phyloP scores from a whole-genome alignment of 1,284 basidiomycete genomes.

The Ganoderma lucidum region DNA sequence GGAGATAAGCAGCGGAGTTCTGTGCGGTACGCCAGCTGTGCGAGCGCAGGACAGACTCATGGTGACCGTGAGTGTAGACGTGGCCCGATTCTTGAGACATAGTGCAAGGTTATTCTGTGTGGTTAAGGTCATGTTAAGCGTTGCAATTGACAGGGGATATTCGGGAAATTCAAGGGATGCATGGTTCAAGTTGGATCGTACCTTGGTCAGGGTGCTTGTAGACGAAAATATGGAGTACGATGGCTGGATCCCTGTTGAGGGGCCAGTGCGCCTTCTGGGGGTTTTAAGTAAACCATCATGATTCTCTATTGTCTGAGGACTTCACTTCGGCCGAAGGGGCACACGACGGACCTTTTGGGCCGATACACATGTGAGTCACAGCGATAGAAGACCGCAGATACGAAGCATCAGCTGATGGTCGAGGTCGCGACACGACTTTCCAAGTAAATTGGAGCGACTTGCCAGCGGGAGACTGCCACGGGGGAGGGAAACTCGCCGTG shows the following conservation, averaged over 20 bases:
- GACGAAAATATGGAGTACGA: background rate
- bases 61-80: constrained; percentile 45
- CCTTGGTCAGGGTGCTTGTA: background rate
- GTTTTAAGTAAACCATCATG: background rate
- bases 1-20: constrained; percentile 52
- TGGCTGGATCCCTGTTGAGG: background rate
- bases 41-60: constrained; percentile 49
- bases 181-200: background rate
- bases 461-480: background rate
- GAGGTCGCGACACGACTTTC: background rate
- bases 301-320: background rate
- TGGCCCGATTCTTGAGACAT: constrained; percentile 23
- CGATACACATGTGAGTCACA: background rate
- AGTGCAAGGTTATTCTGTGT: background rate
- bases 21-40: constrained; percentile 51
- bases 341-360: background rate
- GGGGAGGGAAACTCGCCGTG: background rate
- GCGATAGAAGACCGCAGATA: background rate
- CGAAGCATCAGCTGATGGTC: background rate
- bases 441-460: background rate
- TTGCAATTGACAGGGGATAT: background rate
- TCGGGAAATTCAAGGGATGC: background rate
- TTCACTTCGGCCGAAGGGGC: background rate
- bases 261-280: background rate
- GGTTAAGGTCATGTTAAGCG: background rate